Evolutionary conservation across 179 eudicot genomes (phyloP).

Genomic region (Dionaea muscipula): DNA sequence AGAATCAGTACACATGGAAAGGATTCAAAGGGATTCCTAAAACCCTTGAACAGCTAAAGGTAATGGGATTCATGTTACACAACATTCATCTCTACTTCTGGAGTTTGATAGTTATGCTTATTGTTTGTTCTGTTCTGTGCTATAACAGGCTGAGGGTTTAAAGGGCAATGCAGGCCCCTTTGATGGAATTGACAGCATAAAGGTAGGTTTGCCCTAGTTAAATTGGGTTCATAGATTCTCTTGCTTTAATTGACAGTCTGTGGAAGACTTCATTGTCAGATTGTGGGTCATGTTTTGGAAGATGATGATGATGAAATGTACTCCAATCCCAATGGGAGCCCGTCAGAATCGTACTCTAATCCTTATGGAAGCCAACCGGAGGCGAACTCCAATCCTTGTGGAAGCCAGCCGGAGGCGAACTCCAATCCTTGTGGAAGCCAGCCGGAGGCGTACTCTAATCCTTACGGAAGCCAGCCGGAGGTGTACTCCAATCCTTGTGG

Average conservation of each 20-base stretch:
- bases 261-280: not conserved
- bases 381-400: not conserved
- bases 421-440: constrained; percentile 9
- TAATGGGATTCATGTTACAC: constrained; percentile 11
- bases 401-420: constrained; percentile 18
- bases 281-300: constrained; percentile 31
- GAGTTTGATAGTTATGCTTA: not conserved
- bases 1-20: constrained; percentile 73
- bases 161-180: constrained; percentile 32
- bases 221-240: constrained; percentile 1
- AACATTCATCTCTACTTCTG: not conserved
- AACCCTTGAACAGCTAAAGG: constrained; percentile 57
- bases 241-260: not conserved
- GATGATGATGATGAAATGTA: constrained; percentile 54
- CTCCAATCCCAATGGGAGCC: constrained; percentile 16
- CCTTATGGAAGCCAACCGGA: constrained; percentile 24
- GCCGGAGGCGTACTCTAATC: no score
- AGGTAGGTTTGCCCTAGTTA: constrained; percentile 25
- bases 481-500: no score
- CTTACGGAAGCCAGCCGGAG: no score
- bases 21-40: constrained; percentile 66
- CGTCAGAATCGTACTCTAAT: constrained; percentile 22
- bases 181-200: constrained; percentile 22
- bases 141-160: constrained; percentile 56
- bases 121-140: not conserved